Conservation (phyloP, 2,329 filamentous ascomycete genomes). For the Phialocephala subalpina region DNA sequence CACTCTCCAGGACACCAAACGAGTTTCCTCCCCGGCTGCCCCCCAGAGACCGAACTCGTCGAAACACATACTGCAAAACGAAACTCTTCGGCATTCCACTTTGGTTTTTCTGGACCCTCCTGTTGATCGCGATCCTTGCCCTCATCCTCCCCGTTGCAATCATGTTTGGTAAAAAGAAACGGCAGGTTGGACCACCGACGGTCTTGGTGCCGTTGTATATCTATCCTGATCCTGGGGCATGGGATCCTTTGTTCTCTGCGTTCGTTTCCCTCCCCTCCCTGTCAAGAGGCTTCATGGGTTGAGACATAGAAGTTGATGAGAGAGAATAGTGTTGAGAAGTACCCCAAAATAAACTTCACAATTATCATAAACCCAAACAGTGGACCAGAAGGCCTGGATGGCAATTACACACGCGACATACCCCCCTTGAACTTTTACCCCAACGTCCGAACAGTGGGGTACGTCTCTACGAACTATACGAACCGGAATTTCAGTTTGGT, state of each 20-base stretch:
- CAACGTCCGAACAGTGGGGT: slow-evolving; percentile 51
- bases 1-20: too few species aligned
- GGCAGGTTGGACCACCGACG: slow-evolving; percentile 46
- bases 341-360: slow-evolving; percentile 39
- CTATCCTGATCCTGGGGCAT: slow-evolving; percentile 55
- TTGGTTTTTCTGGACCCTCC: slow-evolving; percentile 23
- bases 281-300: too few species aligned
- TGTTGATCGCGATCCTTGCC: slow-evolving; percentile 19
- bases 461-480: slow-evolving; percentile 49
- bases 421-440: slow-evolving; percentile 47
- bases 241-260: slow-evolving; percentile 54
- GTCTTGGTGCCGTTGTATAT: slow-evolving; percentile 58
- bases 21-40: too few species aligned
- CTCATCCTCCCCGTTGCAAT: slow-evolving; percentile 42
- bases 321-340: slow-evolving; percentile 13
- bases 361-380: slow-evolving; percentile 42
- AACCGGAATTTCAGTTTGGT: slow-evolving; percentile 42
- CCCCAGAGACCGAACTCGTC: too few species aligned
- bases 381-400: slow-evolving; percentile 48
- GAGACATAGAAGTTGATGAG: too few species aligned
- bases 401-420: slow-evolving; percentile 46
- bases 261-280: too few species aligned
- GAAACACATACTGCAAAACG: slow-evolving; percentile 4
- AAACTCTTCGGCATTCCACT: slow-evolving; percentile 24
- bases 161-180: slow-evolving; percentile 45